A percentile compares a stretch with the other conserved stretches of the same genome.
phyloP scores from a whole-genome alignment of 2,329 filamentous ascomycete species.

The Paecilomyces formosus region DNA sequence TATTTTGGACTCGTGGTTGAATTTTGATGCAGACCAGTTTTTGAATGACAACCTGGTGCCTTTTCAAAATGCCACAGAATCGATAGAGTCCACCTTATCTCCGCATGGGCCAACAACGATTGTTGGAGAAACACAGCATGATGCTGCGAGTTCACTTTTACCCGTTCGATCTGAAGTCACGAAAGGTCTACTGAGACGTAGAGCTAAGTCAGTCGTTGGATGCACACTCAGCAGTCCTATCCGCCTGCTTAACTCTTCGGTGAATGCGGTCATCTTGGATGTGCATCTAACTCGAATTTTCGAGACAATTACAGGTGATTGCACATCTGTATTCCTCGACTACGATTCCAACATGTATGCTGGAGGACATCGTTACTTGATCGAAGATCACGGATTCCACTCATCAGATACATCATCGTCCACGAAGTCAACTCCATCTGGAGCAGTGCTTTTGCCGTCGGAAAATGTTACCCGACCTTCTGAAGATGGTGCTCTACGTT shows the following conservation, averaged over 20 bases:
- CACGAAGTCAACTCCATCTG: not conserved
- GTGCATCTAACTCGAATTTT: not conserved
- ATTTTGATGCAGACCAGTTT: not conserved
- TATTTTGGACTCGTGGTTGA: not conserved
- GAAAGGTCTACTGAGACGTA: slow-evolving; percentile 5
- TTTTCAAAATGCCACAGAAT: not conserved
- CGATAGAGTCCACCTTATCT: not conserved
- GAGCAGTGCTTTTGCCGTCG: not conserved
- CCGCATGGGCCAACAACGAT: not conserved
- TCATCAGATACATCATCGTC: not conserved
- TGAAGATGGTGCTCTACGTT: not conserved
- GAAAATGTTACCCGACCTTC: not conserved
- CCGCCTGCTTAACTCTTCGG: slow-evolving; percentile 14
- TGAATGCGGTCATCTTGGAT: slow-evolving; percentile 5
- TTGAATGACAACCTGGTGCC: not conserved
- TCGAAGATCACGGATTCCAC: not conserved
- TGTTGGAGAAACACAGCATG: not conserved
- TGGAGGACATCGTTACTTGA: not conserved
- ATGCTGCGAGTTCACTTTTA: not conserved
- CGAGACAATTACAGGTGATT: not conserved
- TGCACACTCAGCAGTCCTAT: slow-evolving; percentile 12
- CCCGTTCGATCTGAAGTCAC: not conserved
- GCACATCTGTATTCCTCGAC: not conserved
- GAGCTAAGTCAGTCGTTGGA: slow-evolving; percentile 1
- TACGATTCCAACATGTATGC: not conserved